A percentile compares a stretch with the other conserved stretches of the same genome.
phyloP scores from a whole-genome alignment of 805 yeast species.

The Lachancea kluyveri region DNA sequence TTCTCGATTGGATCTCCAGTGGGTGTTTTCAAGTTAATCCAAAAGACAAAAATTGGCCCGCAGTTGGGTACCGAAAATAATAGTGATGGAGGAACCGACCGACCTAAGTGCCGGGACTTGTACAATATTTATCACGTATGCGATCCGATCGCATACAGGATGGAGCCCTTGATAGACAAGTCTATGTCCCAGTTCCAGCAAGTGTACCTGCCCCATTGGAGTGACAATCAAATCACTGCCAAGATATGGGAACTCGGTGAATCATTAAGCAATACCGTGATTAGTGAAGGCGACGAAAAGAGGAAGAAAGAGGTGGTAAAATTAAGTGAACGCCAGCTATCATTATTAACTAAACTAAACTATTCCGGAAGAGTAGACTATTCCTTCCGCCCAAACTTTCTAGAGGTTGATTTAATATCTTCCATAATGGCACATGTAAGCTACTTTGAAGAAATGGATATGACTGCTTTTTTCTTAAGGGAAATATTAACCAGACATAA shows the following conservation, averaged over 20 bases:
- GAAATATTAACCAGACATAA: slow-evolving; percentile 36
- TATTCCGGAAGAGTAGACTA: slow-evolving; percentile 78
- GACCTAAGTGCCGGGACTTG: slow-evolving; percentile 58
- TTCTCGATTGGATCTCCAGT: slow-evolving; percentile 88
- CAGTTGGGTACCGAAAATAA: slow-evolving; percentile 9
- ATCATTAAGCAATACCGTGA: slow-evolving; percentile 9
- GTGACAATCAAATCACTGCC: slow-evolving; percentile 23
- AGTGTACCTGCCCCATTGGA: slow-evolving; percentile 22
- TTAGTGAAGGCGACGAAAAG: slow-evolving; percentile 13
- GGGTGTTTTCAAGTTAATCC: slow-evolving; percentile 76
- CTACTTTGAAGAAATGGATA: slow-evolving; percentile 80
- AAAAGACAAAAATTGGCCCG: slow-evolving; percentile 52
- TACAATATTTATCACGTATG: slow-evolving; percentile 86
- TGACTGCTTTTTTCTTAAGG: slow-evolving; percentile 69
- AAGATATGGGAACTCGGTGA: slow-evolving; percentile 26
- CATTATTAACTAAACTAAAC: slow-evolving; percentile 46
- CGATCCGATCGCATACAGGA: slow-evolving; percentile 85
- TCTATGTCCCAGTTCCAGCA: slow-evolving; percentile 22
- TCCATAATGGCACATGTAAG: slow-evolving; percentile 86
- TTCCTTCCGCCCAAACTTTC: slow-evolving; percentile 65
- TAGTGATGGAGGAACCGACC: slow-evolving; percentile 11
- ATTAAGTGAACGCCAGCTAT: slow-evolving; percentile 25
- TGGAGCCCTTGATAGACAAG: slow-evolving; percentile 69
- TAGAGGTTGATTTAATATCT: slow-evolving; percentile 73
- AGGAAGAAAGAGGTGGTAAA: slow-evolving; percentile 18